Evolutionary conservation across 306 rosid genomes (phyloP), one percentile per base, ranked within the genome.

Genomic region (Inga laurina): DNA sequence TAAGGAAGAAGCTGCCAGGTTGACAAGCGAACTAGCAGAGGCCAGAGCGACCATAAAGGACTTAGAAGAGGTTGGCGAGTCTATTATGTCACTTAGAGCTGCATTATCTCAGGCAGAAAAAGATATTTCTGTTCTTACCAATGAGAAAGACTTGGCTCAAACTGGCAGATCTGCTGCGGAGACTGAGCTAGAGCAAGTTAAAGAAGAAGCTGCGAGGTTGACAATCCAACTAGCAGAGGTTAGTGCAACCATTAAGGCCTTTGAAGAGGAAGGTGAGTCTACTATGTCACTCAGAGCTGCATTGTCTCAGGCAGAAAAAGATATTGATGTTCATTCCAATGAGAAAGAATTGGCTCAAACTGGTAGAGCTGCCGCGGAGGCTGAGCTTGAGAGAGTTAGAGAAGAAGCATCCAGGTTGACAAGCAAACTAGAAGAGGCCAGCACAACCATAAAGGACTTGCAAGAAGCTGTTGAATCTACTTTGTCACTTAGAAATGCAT

Each of bases 41-140:
- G 95, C 98, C 85, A 86, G 85, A 64, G 64, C 67, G 86, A 85
- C 89, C 82, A 87, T 94, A 84, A 83, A 88, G 87, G 90, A 86
- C 49, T 91, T 94, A 7, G 93, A 94, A 85, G 97, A 93, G 79
- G 89, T 82, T 73, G 84, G 59, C 49, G 75, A 43, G n/a, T 72
- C 75, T 44, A 12, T 19, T 12, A 44, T 43, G 75, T 72, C 16
- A 10, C 37, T 71, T 44, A 71, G 35, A 71, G 52, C 32, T 71
- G 75, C 52, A 41, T 71, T 71, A 9, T 71, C 54, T 21, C 54
- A 44, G 56, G 75, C 75, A 11, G 75, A 44, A 44, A 72, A n/a
- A 22, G 75, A 72, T n/a, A 72, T 44, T 43, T 34, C 21, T 72
- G 75, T 43, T 41, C 34, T 21, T 39, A 41, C 75, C 52, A 70